Base-by-base conservation (phyloP, 2,329 filamentous ascomycete species). In the Talaromyces amestolkiae region DNA sequence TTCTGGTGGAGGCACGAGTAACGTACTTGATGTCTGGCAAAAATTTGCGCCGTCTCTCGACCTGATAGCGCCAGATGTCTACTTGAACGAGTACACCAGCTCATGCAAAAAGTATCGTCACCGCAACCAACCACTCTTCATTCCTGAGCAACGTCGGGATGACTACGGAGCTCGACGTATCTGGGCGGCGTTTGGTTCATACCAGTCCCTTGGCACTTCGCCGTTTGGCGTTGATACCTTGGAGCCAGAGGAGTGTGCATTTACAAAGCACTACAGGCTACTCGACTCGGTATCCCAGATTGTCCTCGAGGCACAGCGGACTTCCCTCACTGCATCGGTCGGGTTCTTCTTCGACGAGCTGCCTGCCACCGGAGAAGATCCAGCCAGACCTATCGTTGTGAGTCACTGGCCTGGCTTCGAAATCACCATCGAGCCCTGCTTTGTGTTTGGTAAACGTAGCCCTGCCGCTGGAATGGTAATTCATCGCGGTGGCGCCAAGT, bases 61-160 rank as follows among this genome's bases (percentile, higher is more conserved):
- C 68, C 79, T 83, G 61, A 77, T 84, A 39, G 72, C 78, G 2
- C 82, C 82, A 3, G 82, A 84, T 64, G 67, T 84, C 39, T 84
- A 84, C 66, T 72, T 83, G 10, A 79, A 81, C 64, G 77, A 83
- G 37, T 83, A 83, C 63, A 68, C 69, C 24, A 72, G 64, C 13
- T 72, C 74, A 2, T 83, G 81, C 66, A 69, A 66, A 17, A 78
- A 81, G 58, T 83, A 83, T 66, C 69, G 77, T 24, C 78, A 81
- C 68, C 69, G 72, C 4, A 70, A 75, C 27, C 79, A 83, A 68
- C 75, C 80, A 0, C 72, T 83, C 1, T 81, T 83, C 69, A 82
- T 83, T 61, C 81, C 81, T 7, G 81, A 83, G 71, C 81, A 83
- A 68, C 74, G 78, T 9, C 73, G 80, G 47, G 80, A 83, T 67